A percentile compares a stretch with the other conserved stretches of the same genome.
These are phyloP conservation scores for Candida suzukii DNA, from an alignment of 805 yeast species.

Conservation along the genomic window DNA sequence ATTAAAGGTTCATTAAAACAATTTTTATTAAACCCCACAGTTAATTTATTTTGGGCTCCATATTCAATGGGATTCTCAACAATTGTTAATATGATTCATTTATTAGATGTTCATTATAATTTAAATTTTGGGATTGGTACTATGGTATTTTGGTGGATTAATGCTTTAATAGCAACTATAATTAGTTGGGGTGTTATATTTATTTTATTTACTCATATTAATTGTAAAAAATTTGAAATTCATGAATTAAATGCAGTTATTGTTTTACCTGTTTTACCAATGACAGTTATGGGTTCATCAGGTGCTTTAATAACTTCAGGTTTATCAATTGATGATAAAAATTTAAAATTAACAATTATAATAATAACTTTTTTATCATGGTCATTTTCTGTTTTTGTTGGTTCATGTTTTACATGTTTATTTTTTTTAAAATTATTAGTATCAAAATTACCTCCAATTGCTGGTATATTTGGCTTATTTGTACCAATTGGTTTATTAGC, in stretches of 20 bases:
- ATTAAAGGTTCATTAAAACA: conserved; percentile 14
- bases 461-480: conserved; percentile 51
- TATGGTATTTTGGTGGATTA: conserved; percentile 63
- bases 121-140: conserved; percentile 29
- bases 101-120: conserved; percentile 29
- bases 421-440: conserved; percentile 54
- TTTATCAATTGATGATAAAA: conserved; percentile 29
- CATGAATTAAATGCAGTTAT: conserved; percentile 44
- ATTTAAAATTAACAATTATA: conserved; percentile 44
- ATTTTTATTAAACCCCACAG: conserved; percentile 32
- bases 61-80: conserved; percentile 76
- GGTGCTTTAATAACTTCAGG: conserved; percentile 47
- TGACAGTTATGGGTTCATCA: conserved; percentile 63
- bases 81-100: conserved; percentile 47
- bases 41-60: conserved; percentile 66
- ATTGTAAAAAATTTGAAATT: conserved; percentile 23
- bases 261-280: conserved; percentile 69
- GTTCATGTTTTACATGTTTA: conserved; percentile 47
- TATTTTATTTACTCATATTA: conserved; percentile 30
- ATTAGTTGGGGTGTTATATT: conserved; percentile 55
- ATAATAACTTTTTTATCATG: conserved; percentile 51
- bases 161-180: conserved; percentile 42
- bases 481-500: conserved; percentile 78
- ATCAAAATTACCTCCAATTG: conserved; percentile 49
- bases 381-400: conserved; percentile 62